Base-by-base conservation (phyloP, 176 grass and related monocot genomes). In the Chloris gayana region DNA sequence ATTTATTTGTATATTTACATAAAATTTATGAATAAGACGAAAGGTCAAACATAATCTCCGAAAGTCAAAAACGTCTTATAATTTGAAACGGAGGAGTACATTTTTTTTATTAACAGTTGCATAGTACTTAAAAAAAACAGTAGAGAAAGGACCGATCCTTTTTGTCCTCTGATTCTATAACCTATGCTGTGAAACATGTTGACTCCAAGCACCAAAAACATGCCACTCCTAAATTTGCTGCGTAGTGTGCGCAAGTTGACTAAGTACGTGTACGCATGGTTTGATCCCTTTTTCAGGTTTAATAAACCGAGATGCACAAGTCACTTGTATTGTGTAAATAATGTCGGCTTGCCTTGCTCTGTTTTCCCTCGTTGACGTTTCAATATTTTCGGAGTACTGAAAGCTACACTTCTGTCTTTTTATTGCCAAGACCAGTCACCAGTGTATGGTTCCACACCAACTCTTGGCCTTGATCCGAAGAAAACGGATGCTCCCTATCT, bases 341-440 rank as follows among this genome's bases (percentile, higher is more conserved):
- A 27, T 32, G 26, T 75, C 18, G 9, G 47, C 63, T 31, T 71
- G 22, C 54, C 47, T 64, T 59, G 33, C 77, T 38, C 67, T 64
- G 1, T 56, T 67, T 31, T 12, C 24, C 25, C 27, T 54, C 14
- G 17, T 27, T 25, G 13, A 7, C 34, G 15, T 14, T 65, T 14
- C 56, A 29, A 66, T 67, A 25, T n/a, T 3, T 71, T 39, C 46
- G 39, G 69, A 63, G 14, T 22, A 21, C 29, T 78, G 79, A 86
- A 86, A 78, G 83, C 73, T 78, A 78, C 73, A 42, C 31, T 9
- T 69, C 38, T 78, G 78, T 53, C 78, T 67, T 35, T 77, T 67
- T 42, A 25, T 61, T 82, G 60, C 73, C 59, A 27, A 33, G 10
- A 44, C 29, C 50, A 82, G 42, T 77, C 5, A 44, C 29, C 50